Evolutionary conservation across 2,329 filamentous ascomycete genomes (phyloP), one percentile per base, ranked within the genome.

Genomic region (Cladosporium sp.): DNA sequence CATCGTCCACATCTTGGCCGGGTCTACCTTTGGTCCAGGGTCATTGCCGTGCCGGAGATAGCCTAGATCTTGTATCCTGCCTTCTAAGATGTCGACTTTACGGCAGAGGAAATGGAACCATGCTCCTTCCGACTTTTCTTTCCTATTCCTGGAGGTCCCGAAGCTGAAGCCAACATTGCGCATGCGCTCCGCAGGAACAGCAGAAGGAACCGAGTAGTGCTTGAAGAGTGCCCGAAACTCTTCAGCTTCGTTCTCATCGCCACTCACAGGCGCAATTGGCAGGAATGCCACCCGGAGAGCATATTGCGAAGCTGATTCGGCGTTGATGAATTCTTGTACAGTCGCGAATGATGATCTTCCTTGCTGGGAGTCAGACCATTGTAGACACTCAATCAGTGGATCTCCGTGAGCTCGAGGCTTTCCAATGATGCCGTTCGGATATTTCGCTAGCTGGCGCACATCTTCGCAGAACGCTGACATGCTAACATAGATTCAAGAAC

Each of bases 101-200:
- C 61, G 61, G 36, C 61, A 64, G 18, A 64, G 36, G 14, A 64
- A 64, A n/a, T 64, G 61, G 15, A 44, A 64, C 61, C 61, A 64
- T 3, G 61, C 51, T 18, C n/a, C 30, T 12, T 64, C 61, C 2
- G 51, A 38, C 24, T 24, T 64, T 6, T 52, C 30, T 14, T 30
- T 18, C 3, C 26, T 18, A 2, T 28, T 32, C 11, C 32, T 55
- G 0, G 36, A 47, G 1, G 47, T 51, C 11, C 61, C 61, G 8
- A 64, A 64, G 10, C 51, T 36, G 21, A 57, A 36, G 51, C 51
- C 51, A 4, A 64, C 61, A 32, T 47, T 64, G 2, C 61, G 49
- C 51, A 57, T 64, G 5, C 61, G 51, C 28, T 64, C 61, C 0
- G 61, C 51, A 11, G 38, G 61, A 2, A 64, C 61, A 1, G 61